A percentile compares a stretch with the other conserved stretches of the same genome.
Evolutionary conservation across 495 filamentous ascomycete species (phyloP).

Genomic region (Amphirosellinia nigrospora): DNA sequence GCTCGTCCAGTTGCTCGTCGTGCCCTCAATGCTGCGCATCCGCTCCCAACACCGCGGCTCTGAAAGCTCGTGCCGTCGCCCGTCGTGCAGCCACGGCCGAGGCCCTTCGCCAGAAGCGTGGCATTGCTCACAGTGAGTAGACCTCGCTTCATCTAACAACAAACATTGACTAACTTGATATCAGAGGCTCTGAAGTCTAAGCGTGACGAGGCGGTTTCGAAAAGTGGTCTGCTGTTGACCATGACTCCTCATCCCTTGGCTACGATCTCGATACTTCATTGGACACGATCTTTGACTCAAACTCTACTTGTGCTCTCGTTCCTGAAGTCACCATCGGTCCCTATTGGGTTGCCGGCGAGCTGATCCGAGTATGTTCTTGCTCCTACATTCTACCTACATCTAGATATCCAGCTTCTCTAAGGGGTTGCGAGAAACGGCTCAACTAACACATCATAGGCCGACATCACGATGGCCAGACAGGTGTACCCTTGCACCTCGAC

Average conservation of each 20-base stretch:
- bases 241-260: constrained; percentile 31
- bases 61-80: constrained; percentile 43
- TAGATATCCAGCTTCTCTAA: background rate
- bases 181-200: constrained; percentile 36
- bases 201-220: constrained; percentile 35
- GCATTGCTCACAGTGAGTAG: constrained; percentile 51
- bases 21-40: constrained; percentile 43
- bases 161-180: constrained; percentile 6
- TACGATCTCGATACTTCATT: constrained; percentile 52
- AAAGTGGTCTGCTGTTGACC: constrained; percentile 34
- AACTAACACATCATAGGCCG: constrained; percentile 47
- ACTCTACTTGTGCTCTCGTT: constrained; percentile 44
- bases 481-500: constrained; percentile 59
- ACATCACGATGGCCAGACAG: constrained; percentile 54
- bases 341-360: constrained; percentile 50
- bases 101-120: constrained; percentile 56
- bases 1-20: constrained; percentile 43
- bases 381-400: background rate
- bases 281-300: constrained; percentile 53
- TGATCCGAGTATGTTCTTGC: constrained; percentile 42
- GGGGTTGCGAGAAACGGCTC: background rate
- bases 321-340: constrained; percentile 48
- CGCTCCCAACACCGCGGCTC: constrained; percentile 35
- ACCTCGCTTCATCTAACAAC: background rate
- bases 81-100: constrained; percentile 46